Percentiles rank a stretch among this genome's conserved stretches.
Conservation (phyloP, 306 rosid genomes). For the Erythrophleum fordii region DNA sequence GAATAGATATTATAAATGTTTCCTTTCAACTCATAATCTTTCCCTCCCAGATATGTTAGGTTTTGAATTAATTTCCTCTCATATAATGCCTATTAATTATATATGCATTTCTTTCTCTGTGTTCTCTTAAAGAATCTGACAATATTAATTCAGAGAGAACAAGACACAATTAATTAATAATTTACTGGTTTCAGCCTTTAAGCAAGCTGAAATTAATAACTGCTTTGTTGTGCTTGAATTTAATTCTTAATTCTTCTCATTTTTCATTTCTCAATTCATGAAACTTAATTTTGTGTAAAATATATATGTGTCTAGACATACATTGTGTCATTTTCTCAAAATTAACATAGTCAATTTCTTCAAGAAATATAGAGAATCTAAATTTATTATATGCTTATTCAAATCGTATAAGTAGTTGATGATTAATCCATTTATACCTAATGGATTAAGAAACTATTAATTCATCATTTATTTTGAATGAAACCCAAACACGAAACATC, state of each 20-base stretch:
- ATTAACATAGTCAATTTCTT: not conserved
- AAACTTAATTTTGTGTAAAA: too few species aligned
- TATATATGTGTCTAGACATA: not conserved
- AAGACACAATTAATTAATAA: too few species aligned
- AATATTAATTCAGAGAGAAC: too few species aligned
- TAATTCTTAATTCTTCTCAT: too few species aligned
- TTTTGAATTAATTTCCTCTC: not conserved
- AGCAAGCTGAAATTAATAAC: too few species aligned
- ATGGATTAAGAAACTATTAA: not conserved
- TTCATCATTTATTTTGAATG: not conserved
- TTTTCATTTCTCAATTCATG: too few species aligned
- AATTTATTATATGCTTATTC: not conserved
- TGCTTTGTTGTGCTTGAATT: too few species aligned
- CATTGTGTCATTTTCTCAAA: not conserved
- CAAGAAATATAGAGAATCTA: not conserved
- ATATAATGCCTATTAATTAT: not conserved
- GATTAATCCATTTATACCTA: not conserved
- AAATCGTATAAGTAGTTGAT: not conserved
- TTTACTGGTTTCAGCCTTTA: too few species aligned
- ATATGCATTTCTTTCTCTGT: not conserved
- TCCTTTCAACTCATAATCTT: too few species aligned
- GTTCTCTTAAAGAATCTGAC: not conserved
- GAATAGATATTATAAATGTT: not conserved
- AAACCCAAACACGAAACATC: conserved; percentile 5
- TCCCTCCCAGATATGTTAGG: not conserved